These are phyloP conservation scores for Xenosphaeropsis pyriputrescens DNA, from an alignment of 2,329 filamentous ascomycete species.

Conservation along the genomic window DNA sequence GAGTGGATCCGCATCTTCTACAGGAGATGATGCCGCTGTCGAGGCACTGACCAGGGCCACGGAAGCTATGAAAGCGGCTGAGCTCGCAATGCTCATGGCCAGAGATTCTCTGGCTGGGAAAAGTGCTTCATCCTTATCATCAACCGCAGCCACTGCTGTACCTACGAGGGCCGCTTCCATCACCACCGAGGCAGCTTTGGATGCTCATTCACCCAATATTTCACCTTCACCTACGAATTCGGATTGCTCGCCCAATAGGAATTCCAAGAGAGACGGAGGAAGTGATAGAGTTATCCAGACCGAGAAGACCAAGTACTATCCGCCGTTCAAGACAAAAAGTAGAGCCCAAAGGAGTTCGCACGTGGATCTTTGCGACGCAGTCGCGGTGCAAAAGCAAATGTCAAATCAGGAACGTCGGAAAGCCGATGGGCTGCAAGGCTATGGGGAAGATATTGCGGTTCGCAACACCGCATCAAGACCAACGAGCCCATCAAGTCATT, in stretches of 20 bases:
- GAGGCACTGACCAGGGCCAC: slow-evolving; percentile 8
- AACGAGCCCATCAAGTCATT: no score
- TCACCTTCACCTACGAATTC: not conserved
- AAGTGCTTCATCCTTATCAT: not conserved
- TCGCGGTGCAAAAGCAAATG: not conserved
- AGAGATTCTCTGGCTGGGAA: slow-evolving; percentile 12
- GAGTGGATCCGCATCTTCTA: not conserved
- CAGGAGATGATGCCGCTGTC: not conserved
- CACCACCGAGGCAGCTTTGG: not conserved
- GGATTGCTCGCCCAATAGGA: not conserved
- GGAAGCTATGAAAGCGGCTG: slow-evolving; percentile 17
- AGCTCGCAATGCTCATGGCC: slow-evolving; percentile 16
- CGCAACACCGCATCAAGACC: not conserved
- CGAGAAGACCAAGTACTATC: not conserved
- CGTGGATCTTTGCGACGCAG: not conserved
- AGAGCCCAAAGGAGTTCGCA: not conserved
- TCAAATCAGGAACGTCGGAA: not conserved
- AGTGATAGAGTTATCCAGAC: not conserved
- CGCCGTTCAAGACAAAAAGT: not conserved
- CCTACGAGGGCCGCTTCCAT: not conserved
- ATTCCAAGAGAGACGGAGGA: not conserved
- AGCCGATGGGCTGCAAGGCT: not conserved
- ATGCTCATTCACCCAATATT: not conserved
- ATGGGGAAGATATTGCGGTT: slow-evolving; percentile 1
- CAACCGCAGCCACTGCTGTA: not conserved